phyloP scores from a whole-genome alignment of 164 flowering plant species.

The Euptelea pleiosperma region DNA sequence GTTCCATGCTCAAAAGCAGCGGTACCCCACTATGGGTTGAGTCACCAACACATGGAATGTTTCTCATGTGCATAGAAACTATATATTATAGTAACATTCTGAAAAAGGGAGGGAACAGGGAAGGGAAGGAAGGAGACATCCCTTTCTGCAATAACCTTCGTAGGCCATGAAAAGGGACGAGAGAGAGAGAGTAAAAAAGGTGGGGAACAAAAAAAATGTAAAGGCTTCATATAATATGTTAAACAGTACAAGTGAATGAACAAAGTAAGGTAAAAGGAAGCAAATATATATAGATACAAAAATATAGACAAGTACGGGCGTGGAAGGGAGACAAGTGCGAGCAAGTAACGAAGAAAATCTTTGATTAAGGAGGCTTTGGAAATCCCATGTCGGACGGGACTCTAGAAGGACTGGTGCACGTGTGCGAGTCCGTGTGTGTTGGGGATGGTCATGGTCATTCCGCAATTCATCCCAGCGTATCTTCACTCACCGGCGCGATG shows the following conservation, averaged over 20 bases:
- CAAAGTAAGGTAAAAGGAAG: not conserved
- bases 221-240: not conserved
- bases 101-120: not conserved
- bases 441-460: not conserved
- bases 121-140: slow-evolving; percentile 1
- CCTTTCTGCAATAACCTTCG: slow-evolving; percentile 8
- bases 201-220: not conserved
- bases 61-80: not conserved
- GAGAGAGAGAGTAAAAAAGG: not conserved
- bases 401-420: not conserved
- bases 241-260: not conserved
- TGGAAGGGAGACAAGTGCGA: not conserved
- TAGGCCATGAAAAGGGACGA: not conserved
- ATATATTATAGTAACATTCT: not conserved
- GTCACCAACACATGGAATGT: not conserved
- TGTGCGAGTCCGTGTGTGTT: too few species aligned
- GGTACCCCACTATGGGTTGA: too few species aligned
- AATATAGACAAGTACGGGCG: not conserved
- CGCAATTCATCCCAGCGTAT: not conserved
- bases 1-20: too few species aligned
- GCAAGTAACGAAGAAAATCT: not conserved
- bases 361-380: not conserved
- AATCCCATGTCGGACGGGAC: slow-evolving; percentile 1
- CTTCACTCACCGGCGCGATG: not conserved
- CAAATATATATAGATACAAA: not conserved